Base-by-base conservation (phyloP, 768 basidiomycete species). In the Suillus ampliporus region DNA sequence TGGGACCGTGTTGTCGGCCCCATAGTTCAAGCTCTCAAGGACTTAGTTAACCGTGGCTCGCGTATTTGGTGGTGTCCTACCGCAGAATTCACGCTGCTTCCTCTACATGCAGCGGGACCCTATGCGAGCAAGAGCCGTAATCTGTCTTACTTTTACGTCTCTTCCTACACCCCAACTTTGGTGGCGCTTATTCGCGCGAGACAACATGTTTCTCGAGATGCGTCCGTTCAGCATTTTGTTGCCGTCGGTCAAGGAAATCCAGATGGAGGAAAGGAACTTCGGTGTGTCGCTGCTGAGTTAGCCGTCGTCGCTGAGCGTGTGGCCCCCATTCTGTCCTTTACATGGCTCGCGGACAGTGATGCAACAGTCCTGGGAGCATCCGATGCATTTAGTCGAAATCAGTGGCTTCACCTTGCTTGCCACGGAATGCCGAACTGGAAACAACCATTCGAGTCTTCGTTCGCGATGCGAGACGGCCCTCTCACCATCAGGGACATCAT, bases 361-460 rank as follows among this genome's bases (percentile, higher is more conserved):
- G 17, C 31, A 19, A 48, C 61, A 26, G 48, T 56, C 6, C 40
- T 19, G 7, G 21, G 40, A 0, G 61, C 56, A 4, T 46, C 47
- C 0, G 19, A 48, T 17, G 31, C 35, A 38, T 14, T 67, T 3
- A 37, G 43, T 23, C 9, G 35, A 10, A 41, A 64, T n/a, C 19
- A 44, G 2, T 70, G 64, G 68, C 57, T 65, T 11, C 70, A 71
- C 50, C 65, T 71, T 46, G 64, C 68, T 2, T 70, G 69, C 31
- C 69, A 72, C 52, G 71, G 63, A 3, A 41, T 17, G 1, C 62
- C 61, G 19, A 44, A 59, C 15, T 4, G 34, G 11, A 47, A 17
- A 23, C 57, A 64, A 19, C 68, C 69, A 14, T 67, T 70, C 44
- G 28, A 66, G 1, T 63, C 62, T 2, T 46, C 21, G n/a, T 44